Evolutionary conservation across 306 rosid genomes (phyloP).

Genomic region (Quercus dentata): DNA sequence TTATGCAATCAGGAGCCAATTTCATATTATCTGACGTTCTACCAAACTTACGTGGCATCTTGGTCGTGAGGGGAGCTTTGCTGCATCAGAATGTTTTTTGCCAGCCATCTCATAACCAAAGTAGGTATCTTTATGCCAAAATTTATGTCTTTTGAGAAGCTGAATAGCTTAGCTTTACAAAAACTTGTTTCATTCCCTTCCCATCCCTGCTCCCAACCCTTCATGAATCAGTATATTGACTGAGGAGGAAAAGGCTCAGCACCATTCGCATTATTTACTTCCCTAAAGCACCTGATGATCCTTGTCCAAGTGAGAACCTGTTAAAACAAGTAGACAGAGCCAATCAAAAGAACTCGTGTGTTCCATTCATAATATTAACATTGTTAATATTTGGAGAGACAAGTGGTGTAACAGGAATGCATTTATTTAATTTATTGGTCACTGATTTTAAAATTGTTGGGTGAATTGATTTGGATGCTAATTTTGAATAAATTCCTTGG

Average conservation of each 20-base stretch:
- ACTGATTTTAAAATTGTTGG: not conserved
- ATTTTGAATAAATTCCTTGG: not conserved
- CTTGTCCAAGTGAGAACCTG: not conserved
- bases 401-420: no score
- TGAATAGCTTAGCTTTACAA: not conserved
- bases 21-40: not conserved
- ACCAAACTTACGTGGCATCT: not conserved
- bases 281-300: not conserved
- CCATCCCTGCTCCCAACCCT: not conserved
- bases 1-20: not conserved
- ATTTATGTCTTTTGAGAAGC: not conserved
- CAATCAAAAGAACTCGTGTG: not conserved
- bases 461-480: not conserved
- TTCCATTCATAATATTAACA: not conserved
- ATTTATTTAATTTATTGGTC: not conserved
- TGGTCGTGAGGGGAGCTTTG: not conserved
- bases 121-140: conserved; percentile 15
- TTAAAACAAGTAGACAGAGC: not conserved
- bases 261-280: not conserved
- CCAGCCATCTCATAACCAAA: not conserved
- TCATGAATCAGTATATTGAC: not conserved
- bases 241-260: not conserved
- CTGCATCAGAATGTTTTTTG: not conserved
- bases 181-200: not conserved
- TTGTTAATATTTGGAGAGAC: not conserved